Evolutionary conservation across 2,329 filamentous ascomycete species (phyloP), one percentile per base, ranked within the genome.

Genomic region (Colletotrichum lupini): DNA sequence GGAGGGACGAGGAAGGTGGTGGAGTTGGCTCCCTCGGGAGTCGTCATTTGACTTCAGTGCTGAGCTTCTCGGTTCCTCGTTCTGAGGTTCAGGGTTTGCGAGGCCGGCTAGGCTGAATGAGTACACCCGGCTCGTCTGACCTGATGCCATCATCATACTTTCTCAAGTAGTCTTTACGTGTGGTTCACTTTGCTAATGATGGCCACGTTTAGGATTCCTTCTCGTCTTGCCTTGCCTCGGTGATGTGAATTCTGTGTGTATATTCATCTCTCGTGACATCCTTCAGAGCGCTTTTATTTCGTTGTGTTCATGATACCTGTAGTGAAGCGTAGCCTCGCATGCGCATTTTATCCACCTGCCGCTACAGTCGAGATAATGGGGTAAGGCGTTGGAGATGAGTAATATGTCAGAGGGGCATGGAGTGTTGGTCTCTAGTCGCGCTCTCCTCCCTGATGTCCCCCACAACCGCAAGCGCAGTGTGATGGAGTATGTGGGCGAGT

Each of bases 1-100:
- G 82, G 80, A 79, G 83, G 87, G 85, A 37, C 19, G 83, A 94
- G 87, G 92, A 94, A 81, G 88, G 92, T 94, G 92, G 92, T 94
- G 92, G 90, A 94, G 92, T 93, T 90, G 81, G 76, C 85, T 81
- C 80, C 77, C 79, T 70, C 74, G 76, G 81, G 82, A 49, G 26
- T 42, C 82, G 84, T 91, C n/a, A 91, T 91, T 86, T 86, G 87
- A 88, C 88, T 92, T 87, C 84, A 85, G 91, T 86, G 90, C 85
- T 63, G 66, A 61, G 61, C 57, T 71, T 72, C 76, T 68, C 32
- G n/a, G 62, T 64, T 37, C 68, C 22, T 74, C 76, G 76, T 77
- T 77, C 74, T 89, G 88, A 84, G 80, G 80, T 82, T 80, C 80
- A 76, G 78, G 79, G 80, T 77, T 81, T 79, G 81, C 83, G 81